A percentile compares a stretch with the other conserved stretches of the same genome.
Conservation (phyloP, 1,284 basidiomycete genomes). For the Pseudozyma hubeiensis region DNA sequence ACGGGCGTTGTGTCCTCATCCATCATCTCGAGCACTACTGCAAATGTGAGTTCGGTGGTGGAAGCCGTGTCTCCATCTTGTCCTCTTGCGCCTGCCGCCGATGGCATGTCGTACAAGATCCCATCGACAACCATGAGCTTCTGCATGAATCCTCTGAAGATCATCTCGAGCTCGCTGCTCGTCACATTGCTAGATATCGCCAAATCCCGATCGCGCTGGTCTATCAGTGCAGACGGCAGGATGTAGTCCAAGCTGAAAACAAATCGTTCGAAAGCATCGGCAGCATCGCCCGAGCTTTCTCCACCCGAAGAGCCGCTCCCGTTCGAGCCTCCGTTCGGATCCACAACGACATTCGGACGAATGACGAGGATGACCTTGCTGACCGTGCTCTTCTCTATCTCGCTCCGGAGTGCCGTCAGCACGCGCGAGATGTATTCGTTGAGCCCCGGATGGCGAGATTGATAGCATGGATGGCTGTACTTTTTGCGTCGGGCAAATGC, state of each 20-base stretch:
- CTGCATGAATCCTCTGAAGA: constrained; percentile 85
- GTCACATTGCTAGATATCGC: constrained; percentile 78
- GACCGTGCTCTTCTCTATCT: constrained; percentile 72
- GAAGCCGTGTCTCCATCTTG: constrained; percentile 18
- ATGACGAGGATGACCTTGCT: constrained; percentile 25
- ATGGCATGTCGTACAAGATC: constrained; percentile 72
- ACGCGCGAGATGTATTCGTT: constrained; percentile 88
- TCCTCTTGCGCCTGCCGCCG: constrained; percentile 4
- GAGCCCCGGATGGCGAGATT: constrained; percentile 86
- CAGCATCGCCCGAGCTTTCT: constrained; percentile 5
- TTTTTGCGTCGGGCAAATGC: constrained; percentile 87
- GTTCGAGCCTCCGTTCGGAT: background rate
- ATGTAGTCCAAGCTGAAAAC: constrained; percentile 74
- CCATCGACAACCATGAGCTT: constrained; percentile 85
- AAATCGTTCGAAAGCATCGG: constrained; percentile 75
- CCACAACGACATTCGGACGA: constrained; percentile 21
- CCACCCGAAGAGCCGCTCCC: constrained; percentile 21
- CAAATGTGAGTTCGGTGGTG: constrained; percentile 81
- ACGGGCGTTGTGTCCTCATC: constrained; percentile 71
- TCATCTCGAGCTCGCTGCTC: constrained; percentile 76
- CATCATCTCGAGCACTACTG: constrained; percentile 82
- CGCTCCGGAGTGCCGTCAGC: constrained; percentile 79
- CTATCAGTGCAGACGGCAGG: constrained; percentile 79
- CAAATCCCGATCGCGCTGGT: constrained; percentile 73
- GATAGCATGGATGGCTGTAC: constrained; percentile 88